Percentiles rank a stretch among this genome's conserved stretches.
Evolutionary conservation across 2,329 filamentous ascomycete genomes (phyloP).

Genomic region (Penicillium sp.): DNA sequence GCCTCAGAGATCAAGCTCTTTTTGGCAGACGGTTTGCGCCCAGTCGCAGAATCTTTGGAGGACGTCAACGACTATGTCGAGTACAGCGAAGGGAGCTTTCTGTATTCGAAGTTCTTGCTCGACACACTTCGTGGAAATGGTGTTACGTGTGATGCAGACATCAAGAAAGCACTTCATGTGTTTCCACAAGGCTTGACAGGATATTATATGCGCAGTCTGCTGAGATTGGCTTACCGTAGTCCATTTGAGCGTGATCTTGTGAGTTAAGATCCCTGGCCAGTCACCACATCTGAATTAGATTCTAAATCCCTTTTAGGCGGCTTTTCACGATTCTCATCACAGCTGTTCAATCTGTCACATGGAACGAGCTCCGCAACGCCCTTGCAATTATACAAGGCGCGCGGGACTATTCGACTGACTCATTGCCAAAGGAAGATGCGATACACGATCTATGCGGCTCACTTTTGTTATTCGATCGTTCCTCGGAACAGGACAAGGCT

Average conservation of each 20-base stretch:
- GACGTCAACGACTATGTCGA: conserved; percentile 8
- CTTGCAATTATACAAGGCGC: background rate
- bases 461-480: background rate
- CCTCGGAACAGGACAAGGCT: background rate
- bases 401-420: background rate
- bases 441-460: background rate
- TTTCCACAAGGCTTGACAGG: conserved; percentile 11
- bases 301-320: background rate
- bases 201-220: conserved; percentile 11
- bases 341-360: background rate
- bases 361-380: background rate
- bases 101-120: conserved; percentile 8
- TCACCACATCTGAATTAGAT: background rate
- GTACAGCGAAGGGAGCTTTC: conserved; percentile 11
- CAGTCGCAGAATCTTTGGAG: background rate
- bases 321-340: background rate
- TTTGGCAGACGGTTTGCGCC: background rate
- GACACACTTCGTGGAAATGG: conserved; percentile 9
- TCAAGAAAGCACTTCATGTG: background rate
- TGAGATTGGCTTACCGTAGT: background rate
- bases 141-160: conserved; percentile 9
- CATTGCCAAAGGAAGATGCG: background rate
- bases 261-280: background rate
- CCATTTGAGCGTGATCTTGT: background rate
- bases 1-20: background rate